Conservation (phyloP, 2,329 filamentous ascomycete genomes). For the Coleophoma cylindrospora region DNA sequence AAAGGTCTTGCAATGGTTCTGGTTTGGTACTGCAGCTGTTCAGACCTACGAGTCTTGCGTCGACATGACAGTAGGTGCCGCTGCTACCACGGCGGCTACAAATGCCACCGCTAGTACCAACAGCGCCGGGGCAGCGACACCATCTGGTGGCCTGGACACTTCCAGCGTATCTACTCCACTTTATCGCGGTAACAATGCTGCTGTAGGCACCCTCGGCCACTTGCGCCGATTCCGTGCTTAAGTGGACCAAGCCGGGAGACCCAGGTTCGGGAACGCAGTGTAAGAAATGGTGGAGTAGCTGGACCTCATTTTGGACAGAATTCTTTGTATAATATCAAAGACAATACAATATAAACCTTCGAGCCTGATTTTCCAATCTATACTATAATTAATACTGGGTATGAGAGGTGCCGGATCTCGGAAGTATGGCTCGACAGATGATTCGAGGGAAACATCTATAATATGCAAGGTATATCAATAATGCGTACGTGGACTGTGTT, state of each 20-base stretch:
- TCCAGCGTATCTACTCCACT: too few species aligned
- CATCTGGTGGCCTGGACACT: too few species aligned
- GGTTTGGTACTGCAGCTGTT: conserved; percentile 39
- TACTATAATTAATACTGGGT: conserved; percentile 28
- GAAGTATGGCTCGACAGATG: conserved; percentile 24
- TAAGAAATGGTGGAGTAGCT: too few species aligned
- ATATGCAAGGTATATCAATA: conserved; percentile 27
- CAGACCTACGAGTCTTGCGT: conserved; percentile 53
- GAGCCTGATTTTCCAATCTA: too few species aligned
- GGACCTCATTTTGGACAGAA: too few species aligned
- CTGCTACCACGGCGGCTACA: background rate
- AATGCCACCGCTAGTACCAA: background rate
- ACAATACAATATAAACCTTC: too few species aligned
- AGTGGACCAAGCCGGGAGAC: too few species aligned
- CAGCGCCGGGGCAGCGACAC: background rate
- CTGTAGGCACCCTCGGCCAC: background rate
- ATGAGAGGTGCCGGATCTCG: conserved; percentile 29
- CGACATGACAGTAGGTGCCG: conserved; percentile 32
- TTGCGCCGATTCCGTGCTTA: background rate
- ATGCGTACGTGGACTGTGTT: conserved; percentile 26
- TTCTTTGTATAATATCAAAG: too few species aligned
- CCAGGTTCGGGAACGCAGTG: too few species aligned
- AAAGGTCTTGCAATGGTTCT: conserved; percentile 49
- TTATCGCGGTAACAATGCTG: too few species aligned
- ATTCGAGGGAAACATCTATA: conserved; percentile 11